These are phyloP conservation scores for Debaryomyces coudertii DNA, from an alignment of 1,139 yeast genomes.

Conservation along the genomic window DNA sequence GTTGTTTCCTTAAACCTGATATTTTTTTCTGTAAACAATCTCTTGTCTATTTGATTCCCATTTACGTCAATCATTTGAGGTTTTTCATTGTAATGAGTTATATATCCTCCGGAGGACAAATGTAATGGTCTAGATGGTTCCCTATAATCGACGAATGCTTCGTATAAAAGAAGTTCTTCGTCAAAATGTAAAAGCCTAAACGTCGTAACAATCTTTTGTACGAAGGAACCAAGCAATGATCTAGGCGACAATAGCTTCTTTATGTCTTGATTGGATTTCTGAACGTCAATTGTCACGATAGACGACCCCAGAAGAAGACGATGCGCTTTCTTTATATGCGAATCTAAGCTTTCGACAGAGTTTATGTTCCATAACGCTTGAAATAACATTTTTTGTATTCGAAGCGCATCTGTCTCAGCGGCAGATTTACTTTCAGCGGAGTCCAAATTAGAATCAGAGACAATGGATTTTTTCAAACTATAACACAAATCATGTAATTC, in stretches of 20 bases:
- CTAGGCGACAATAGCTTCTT: conserved; percentile 30
- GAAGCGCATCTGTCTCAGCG: conserved; percentile 16
- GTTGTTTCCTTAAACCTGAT: neutral
- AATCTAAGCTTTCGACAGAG: conserved; percentile 41
- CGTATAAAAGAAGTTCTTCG: conserved; percentile 56
- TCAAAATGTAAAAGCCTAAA: conserved; percentile 61
- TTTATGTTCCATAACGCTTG: conserved; percentile 34
- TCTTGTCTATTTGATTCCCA: neutral
- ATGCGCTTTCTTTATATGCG: conserved; percentile 19
- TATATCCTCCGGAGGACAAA: conserved; percentile 24
- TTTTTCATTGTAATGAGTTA: neutral
- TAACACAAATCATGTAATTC: conserved; percentile 29
- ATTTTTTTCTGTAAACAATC: neutral
- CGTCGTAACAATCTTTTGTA: conserved; percentile 46
- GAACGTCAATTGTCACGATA: conserved; percentile 12
- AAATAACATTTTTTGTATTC: conserved; percentile 18
- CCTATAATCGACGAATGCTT: conserved; percentile 55
- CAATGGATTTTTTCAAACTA: conserved; percentile 14
- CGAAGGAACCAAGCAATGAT: conserved; percentile 42
- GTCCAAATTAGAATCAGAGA: neutral
- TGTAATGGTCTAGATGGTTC: conserved; percentile 33
- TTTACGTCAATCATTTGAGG: neutral
- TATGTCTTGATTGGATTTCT: conserved; percentile 2
- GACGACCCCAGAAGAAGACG: conserved; percentile 14
- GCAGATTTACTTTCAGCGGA: conserved; percentile 8